phyloP scores from a whole-genome alignment of 2,329 filamentous ascomycete genomes.

The Fusarium sp. region DNA sequence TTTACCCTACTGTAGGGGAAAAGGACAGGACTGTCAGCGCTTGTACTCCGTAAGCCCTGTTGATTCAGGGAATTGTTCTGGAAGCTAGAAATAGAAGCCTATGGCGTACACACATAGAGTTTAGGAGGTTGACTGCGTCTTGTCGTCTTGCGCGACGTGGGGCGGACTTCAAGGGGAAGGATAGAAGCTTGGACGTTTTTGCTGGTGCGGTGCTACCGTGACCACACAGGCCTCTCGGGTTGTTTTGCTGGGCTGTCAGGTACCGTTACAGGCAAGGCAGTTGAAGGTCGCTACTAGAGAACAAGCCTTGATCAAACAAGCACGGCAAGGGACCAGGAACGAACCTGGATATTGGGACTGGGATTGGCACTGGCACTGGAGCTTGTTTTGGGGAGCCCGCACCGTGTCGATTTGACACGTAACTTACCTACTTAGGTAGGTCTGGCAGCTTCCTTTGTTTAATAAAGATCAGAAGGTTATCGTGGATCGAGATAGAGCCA shows the following conservation, averaged over 20 bases:
- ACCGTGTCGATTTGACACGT: conserved; percentile 31
- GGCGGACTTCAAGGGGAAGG: conserved; percentile 27
- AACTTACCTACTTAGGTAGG: no score
- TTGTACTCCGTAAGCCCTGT: background rate
- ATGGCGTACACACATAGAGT: conserved; percentile 1
- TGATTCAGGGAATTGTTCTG: conserved; percentile 42
- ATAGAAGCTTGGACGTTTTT: conserved; percentile 44
- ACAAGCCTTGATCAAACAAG: conserved; percentile 34
- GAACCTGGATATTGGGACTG: conserved; percentile 18
- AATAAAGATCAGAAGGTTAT: no score
- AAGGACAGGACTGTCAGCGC: conserved; percentile 16
- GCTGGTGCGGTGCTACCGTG: conserved; percentile 38
- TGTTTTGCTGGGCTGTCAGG: conserved; percentile 22
- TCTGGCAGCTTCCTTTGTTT: no score
- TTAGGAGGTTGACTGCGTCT: conserved; percentile 23
- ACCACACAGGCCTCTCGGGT: conserved; percentile 14
- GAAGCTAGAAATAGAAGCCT: conserved; percentile 32
- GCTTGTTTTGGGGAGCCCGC: conserved; percentile 30
- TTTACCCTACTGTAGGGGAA: conserved; percentile 20
- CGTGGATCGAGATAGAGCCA: no score
- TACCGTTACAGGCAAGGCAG: conserved; percentile 8
- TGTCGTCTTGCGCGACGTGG: conserved; percentile 41
- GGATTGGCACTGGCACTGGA: conserved; percentile 25
- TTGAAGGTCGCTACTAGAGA: conserved; percentile 5
- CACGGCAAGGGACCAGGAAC: conserved; percentile 39